Conservation (phyloP, 139 green algal genomes). For the Ettlia oleoabundans region DNA sequence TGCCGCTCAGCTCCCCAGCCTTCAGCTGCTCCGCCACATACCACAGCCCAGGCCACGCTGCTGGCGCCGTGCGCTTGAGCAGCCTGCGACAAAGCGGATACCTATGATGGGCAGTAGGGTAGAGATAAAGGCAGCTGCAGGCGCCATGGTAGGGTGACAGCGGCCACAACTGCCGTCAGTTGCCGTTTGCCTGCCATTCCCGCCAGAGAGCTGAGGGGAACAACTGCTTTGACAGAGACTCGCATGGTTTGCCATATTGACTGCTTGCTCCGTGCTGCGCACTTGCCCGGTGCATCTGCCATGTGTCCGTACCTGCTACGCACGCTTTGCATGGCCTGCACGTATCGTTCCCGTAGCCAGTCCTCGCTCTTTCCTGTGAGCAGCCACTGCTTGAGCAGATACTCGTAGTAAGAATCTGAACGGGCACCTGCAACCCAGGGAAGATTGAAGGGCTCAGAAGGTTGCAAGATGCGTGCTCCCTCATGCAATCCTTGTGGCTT, state of each 20-base stretch:
- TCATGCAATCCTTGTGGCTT: no score
- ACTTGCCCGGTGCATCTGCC: no score
- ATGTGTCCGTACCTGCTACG: slow-evolving; percentile 64
- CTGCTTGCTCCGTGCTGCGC: no score
- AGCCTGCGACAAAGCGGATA: neutral
- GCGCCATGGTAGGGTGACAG: no score
- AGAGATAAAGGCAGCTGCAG: neutral
- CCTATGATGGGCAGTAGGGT: neutral
- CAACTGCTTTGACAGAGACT: no score
- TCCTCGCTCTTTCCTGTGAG: slow-evolving; percentile 43
- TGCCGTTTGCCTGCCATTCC: no score
- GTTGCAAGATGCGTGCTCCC: no score
- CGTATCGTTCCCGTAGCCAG: slow-evolving; percentile 56
- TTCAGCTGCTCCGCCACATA: slow-evolving; percentile 62
- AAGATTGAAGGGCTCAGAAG: no score
- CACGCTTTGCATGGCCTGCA: slow-evolving; percentile 66
- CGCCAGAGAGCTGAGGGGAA: no score
- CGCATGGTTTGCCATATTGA: no score
- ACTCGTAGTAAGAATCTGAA: slow-evolving; percentile 80
- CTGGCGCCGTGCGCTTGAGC: slow-evolving; percentile 19
- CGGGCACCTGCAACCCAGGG: slow-evolving; percentile 55
- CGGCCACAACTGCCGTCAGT: no score
- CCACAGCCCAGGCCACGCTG: slow-evolving; percentile 60
- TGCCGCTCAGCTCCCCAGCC: slow-evolving; percentile 19
- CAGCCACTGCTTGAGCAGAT: slow-evolving; percentile 88